phyloP scores from a whole-genome alignment of 129 eudicot species.

The Logfia minima region DNA sequence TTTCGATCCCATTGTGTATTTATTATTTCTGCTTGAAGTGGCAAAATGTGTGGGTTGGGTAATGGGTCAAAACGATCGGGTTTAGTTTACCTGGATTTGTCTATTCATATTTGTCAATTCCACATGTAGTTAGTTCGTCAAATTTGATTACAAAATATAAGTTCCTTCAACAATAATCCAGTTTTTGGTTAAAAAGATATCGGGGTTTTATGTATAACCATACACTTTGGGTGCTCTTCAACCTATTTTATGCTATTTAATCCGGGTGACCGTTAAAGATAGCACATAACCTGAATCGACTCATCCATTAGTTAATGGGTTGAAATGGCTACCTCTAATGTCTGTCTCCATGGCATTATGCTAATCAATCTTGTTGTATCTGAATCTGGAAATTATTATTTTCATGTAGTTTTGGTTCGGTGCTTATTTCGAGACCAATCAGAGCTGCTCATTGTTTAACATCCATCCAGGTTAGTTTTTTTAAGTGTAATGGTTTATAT shows the following conservation, averaged over 20 bases:
- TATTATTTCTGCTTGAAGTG: slow-evolving; percentile 3
- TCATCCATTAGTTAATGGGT: neutral
- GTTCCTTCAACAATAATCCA: neutral
- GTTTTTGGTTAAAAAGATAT: neutral
- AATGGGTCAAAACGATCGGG: neutral
- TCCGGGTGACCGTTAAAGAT: neutral
- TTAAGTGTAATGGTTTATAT: neutral
- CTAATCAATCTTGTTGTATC: neutral
- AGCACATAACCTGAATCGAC: neutral
- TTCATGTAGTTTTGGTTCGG: slow-evolving; percentile 67
- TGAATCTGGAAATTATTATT: neutral
- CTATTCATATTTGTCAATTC: neutral
- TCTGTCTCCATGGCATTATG: neutral
- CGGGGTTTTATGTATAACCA: neutral
- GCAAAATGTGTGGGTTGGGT: neutral
- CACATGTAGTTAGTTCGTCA: neutral
- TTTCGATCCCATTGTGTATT: slow-evolving; percentile 7
- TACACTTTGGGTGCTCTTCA: neutral
- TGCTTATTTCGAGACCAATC: slow-evolving; percentile 74
- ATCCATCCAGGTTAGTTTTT: slow-evolving; percentile 76
- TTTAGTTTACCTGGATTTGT: neutral
- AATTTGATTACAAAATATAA: neutral
- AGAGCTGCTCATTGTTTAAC: slow-evolving; percentile 99
- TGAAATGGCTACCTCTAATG: slow-evolving; percentile 5
- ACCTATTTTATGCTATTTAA: neutral